These are phyloP conservation scores for Tuber microsphaerosporum DNA, from an alignment of 495 filamentous ascomycete species.

Conservation along the genomic window DNA sequence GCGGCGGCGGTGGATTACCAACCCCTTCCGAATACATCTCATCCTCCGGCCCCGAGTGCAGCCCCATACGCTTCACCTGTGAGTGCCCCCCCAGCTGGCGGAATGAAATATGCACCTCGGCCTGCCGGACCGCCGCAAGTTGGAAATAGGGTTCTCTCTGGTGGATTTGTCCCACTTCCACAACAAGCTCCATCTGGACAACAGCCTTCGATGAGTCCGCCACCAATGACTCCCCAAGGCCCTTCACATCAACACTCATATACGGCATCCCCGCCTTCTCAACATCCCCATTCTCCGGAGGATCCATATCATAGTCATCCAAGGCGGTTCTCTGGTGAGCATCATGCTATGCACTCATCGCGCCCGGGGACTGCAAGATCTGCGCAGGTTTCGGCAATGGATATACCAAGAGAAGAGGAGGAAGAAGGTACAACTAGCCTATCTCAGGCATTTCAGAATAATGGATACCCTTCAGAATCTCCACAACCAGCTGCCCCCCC, in stretches of 20 bases:
- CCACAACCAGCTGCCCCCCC: constrained; percentile 13
- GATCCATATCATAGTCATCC: constrained; percentile 18
- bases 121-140: constrained; percentile 47
- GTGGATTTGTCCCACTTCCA: constrained; percentile 45
- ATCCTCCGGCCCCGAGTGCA: constrained; percentile 75
- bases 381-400: constrained; percentile 30
- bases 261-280: constrained; percentile 10
- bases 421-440: constrained; percentile 17
- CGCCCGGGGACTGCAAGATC: constrained; percentile 38
- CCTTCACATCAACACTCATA: not conserved
- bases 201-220: constrained; percentile 23
- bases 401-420: constrained; percentile 40
- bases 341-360: constrained; percentile 37
- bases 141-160: constrained; percentile 46
- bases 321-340: constrained; percentile 28
- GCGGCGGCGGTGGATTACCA: constrained; percentile 47
- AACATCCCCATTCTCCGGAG: constrained; percentile 17
- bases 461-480: constrained; percentile 18
- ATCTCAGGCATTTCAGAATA: constrained; percentile 9
- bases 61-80: constrained; percentile 62
- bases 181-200: constrained; percentile 52
- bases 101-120: constrained; percentile 43
- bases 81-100: constrained; percentile 41
- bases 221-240: constrained; percentile 9
- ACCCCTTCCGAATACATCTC: constrained; percentile 44